Evolutionary conservation across 495 filamentous ascomycete genomes (phyloP).

Genomic region (Rhizodiscina lignyota): DNA sequence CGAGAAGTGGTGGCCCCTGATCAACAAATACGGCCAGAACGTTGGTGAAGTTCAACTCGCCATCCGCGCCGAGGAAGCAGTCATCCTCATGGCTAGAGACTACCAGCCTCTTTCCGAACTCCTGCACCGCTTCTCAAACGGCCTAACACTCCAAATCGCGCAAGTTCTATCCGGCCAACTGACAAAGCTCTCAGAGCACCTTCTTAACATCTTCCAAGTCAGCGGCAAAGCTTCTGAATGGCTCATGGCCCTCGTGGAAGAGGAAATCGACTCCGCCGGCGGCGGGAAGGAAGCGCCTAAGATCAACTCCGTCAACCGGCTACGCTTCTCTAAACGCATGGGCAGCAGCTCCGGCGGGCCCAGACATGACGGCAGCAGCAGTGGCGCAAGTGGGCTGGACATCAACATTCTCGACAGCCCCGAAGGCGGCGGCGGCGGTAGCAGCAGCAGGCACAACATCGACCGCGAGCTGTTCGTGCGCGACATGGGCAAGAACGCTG

Average conservation of each 20-base stretch:
- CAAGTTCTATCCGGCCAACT: conserved; percentile 61
- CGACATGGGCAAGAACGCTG: conserved; percentile 41
- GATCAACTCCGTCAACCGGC: conserved; percentile 47
- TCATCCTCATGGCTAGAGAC: conserved; percentile 72
- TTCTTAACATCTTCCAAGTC: conserved; percentile 92
- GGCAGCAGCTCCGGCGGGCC: conserved; percentile 67
- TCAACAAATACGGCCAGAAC: conserved; percentile 52
- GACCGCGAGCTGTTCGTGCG: conserved; percentile 46
- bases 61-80: conserved; percentile 67
- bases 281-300: conserved; percentile 60
- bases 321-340: conserved; percentile 59
- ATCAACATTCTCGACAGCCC: too few species aligned
- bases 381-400: too few species aligned
- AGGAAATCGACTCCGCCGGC: conserved; percentile 95
- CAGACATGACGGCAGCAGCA: conserved; percentile 2
- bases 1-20: conserved; percentile 81
- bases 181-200: conserved; percentile 62
- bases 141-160: conserved; percentile 72
- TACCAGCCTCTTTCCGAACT: conserved; percentile 75
- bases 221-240: conserved; percentile 78
- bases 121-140: conserved; percentile 67
- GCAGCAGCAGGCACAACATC: too few species aligned
- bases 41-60: conserved; percentile 82
- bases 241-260: conserved; percentile 84
- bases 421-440: conserved; percentile 1